These are phyloP conservation scores for Saccharomycopsis synnaedendra DNA, from an alignment of 805 yeast species.

Conservation along the genomic window DNA sequence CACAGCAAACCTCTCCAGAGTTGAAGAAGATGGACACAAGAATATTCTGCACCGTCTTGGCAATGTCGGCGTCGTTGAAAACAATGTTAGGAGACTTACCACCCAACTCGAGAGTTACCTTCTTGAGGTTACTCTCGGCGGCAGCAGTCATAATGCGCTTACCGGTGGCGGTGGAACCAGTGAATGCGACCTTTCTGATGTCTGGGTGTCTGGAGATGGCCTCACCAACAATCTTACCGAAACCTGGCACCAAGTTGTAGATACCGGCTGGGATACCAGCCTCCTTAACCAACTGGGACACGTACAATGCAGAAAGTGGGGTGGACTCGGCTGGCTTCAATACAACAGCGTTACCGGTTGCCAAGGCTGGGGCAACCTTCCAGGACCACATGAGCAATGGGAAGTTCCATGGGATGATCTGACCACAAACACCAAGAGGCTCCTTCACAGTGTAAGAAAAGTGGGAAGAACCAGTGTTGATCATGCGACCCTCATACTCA, in stretches of 20 bases:
- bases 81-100: conserved; percentile 76
- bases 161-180: conserved; percentile 75
- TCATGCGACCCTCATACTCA: conserved; percentile 52
- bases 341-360: conserved; percentile 64
- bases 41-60: conserved; percentile 38
- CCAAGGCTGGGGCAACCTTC: conserved; percentile 73
- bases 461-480: conserved; percentile 53
- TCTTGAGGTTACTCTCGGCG: conserved; percentile 60
- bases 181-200: conserved; percentile 67
- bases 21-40: conserved; percentile 63
- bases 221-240: conserved; percentile 63
- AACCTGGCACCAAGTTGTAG: conserved; percentile 62
- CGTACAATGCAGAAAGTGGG: conserved; percentile 59
- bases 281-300: conserved; percentile 49
- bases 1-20: conserved; percentile 77
- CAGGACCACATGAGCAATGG: conserved; percentile 71
- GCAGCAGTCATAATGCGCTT: conserved; percentile 58
- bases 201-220: conserved; percentile 58
- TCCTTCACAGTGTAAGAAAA: conserved; percentile 58
- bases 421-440: conserved; percentile 77
- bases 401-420: conserved; percentile 80
- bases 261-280: conserved; percentile 73
- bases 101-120: conserved; percentile 73
- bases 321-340: conserved; percentile 72
- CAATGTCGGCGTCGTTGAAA: conserved; percentile 55